Evolutionary conservation across 2,329 filamentous ascomycete genomes (phyloP).

Genomic region (Pseudogymnoascus sp.): DNA sequence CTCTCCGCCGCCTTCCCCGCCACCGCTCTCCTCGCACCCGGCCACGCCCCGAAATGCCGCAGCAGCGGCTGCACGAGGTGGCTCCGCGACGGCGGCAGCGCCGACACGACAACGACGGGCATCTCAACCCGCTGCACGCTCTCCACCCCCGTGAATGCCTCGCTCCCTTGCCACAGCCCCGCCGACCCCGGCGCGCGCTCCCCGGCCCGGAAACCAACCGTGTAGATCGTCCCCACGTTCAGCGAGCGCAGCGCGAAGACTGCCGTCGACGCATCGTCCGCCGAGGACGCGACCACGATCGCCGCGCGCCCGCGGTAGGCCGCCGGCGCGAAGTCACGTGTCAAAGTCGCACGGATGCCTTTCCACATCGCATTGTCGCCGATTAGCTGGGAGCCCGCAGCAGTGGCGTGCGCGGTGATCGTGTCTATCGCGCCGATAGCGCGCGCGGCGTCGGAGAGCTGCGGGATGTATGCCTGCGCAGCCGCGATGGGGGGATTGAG

Average conservation of each 20-base stretch:
- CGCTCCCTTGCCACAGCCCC: conserved; percentile 42
- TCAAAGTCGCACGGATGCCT: conserved; percentile 73
- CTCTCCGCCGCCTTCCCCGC: conserved; percentile 23
- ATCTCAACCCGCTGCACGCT: conserved; percentile 72
- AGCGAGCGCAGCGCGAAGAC: conserved; percentile 73
- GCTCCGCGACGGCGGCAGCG: conserved; percentile 68
- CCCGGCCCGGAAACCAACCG: conserved; percentile 67
- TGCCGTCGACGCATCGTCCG: conserved; percentile 67
- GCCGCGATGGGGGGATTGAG: conserved; percentile 62
- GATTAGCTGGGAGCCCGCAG: conserved; percentile 47
- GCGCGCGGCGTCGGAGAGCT: conserved; percentile 65
- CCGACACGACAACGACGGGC: conserved; percentile 75
- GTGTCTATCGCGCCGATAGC: conserved; percentile 78
- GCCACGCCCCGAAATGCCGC: conserved; percentile 53
- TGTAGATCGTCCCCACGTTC: conserved; percentile 71
- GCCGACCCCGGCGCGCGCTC: background rate
- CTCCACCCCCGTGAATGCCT: conserved; percentile 60
- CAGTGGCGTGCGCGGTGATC: conserved; percentile 54
- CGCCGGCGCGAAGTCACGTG: conserved; percentile 71
- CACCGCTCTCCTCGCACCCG: conserved; percentile 34
- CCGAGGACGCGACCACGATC: conserved; percentile 62
- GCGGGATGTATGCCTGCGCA: conserved; percentile 50
- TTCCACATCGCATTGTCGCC: conserved; percentile 83
- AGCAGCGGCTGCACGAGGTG: conserved; percentile 69
- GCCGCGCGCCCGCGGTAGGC: conserved; percentile 70